Conservation (phyloP, 257 asterid species). For the Nyctanthes arbortristis region DNA sequence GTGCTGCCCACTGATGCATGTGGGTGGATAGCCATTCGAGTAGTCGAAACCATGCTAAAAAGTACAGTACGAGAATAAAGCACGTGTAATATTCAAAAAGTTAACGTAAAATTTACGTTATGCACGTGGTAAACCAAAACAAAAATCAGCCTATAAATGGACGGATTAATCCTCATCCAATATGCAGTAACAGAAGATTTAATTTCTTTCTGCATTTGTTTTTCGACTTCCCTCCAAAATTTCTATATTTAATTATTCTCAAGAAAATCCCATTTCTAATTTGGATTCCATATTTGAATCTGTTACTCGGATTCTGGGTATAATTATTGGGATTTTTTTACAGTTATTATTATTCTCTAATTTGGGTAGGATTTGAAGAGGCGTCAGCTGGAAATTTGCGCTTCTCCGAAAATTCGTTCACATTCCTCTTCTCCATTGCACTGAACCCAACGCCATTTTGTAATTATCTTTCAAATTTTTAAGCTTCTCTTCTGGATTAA, state of each 20-base stretch:
- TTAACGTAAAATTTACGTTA: no score
- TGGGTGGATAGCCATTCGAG: no score
- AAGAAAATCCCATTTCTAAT: not conserved
- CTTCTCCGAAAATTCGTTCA: slow-evolving; percentile 32
- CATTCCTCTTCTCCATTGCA: slow-evolving; percentile 32
- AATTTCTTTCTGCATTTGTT: not conserved
- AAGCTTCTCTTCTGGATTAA: slow-evolving; percentile 23
- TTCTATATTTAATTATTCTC: not conserved
- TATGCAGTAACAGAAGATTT: no score
- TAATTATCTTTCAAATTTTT: slow-evolving; percentile 30
- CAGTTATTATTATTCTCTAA: no score
- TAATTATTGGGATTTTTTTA: not conserved
- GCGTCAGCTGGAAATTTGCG: slow-evolving; percentile 40
- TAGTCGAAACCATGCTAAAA: no score
- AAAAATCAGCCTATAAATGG: no score
- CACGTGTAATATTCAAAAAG: no score
- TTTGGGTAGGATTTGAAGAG: slow-evolving; percentile 31
- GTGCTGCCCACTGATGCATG: no score
- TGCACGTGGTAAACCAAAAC: no score
- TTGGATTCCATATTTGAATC: not conserved
- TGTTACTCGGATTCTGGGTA: not conserved
- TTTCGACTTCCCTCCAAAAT: slow-evolving; percentile 3
- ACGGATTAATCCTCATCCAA: no score
- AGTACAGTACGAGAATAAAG: no score
- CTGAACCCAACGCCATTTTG: slow-evolving; percentile 23